A percentile compares a stretch with the other conserved stretches of the same genome.
Evolutionary conservation across 495 filamentous ascomycete genomes (phyloP).

Genomic region (Hypomontagnella monticulosa): DNA sequence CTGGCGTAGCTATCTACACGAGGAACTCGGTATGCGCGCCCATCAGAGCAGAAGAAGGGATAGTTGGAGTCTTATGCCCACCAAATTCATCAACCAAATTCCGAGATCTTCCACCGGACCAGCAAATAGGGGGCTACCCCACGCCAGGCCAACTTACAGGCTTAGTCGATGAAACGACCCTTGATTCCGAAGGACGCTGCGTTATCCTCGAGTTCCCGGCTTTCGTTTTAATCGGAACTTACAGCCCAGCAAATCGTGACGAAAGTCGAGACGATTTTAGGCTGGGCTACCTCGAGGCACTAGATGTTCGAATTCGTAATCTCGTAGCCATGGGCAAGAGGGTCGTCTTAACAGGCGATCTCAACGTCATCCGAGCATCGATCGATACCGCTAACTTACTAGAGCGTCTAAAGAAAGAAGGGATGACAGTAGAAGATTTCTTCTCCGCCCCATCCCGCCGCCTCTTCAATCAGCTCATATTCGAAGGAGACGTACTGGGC

Average conservation of each 20-base stretch:
- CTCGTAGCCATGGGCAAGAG: conserved; percentile 79
- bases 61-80: conserved; percentile 82
- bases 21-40: conserved; percentile 88
- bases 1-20: conserved; percentile 94
- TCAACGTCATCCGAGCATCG: conserved; percentile 83
- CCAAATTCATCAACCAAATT: conserved; percentile 80
- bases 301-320: conserved; percentile 87
- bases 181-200: conserved; percentile 93
- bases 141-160: conserved; percentile 69
- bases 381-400: conserved; percentile 77
- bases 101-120: conserved; percentile 76
- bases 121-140: conserved; percentile 94
- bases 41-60: conserved; percentile 91
- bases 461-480: conserved; percentile 84
- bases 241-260: conserved; percentile 88
- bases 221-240: conserved; percentile 90
- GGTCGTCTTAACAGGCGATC: conserved; percentile 86
- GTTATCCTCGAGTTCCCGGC: conserved; percentile 95
- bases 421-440: conserved; percentile 71
- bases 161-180: conserved; percentile 70
- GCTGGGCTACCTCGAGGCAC: conserved; percentile 76
- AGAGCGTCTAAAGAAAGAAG: conserved; percentile 76
- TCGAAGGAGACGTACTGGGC: conserved; percentile 74
- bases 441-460: conserved; percentile 78
- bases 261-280: conserved; percentile 86